phyloP scores from a whole-genome alignment of 106 monocot species.

The Allium cepa region DNA sequence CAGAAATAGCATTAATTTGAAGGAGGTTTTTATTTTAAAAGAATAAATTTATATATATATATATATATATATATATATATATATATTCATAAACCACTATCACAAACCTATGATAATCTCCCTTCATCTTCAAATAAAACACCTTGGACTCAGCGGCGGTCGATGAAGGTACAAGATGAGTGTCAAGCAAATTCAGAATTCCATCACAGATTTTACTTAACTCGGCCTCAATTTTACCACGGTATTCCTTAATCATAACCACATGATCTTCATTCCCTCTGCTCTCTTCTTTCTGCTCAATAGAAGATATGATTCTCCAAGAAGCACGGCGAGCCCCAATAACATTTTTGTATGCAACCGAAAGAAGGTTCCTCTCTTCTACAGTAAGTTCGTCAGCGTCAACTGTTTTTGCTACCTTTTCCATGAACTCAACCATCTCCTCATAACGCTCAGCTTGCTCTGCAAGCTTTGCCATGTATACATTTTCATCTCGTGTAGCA shows the following conservation, averaged over 20 bases:
- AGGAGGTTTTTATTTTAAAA: neutral
- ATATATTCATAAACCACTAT: neutral
- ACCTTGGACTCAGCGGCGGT: conserved; percentile 39
- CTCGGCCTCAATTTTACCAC: conserved; percentile 43
- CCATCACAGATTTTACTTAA: conserved; percentile 48
- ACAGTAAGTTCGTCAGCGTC: conserved; percentile 40
- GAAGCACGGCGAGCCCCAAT: conserved; percentile 46
- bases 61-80: no score
- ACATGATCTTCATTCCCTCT: conserved; percentile 48
- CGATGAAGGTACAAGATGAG: conserved; percentile 42
- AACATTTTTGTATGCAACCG: conserved; percentile 50
- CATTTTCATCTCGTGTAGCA: conserved; percentile 26
- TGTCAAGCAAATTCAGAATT: conserved; percentile 40
- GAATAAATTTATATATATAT: neutral
- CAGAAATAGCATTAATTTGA: no score
- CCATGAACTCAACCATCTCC: conserved; percentile 71
- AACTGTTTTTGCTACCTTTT: conserved; percentile 41
- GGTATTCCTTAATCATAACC: conserved; percentile 38
- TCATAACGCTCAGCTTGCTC: conserved; percentile 54
- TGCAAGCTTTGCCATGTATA: conserved; percentile 47
- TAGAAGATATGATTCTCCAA: conserved; percentile 54
- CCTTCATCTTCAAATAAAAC: conserved; percentile 64
- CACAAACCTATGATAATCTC: conserved; percentile 46
- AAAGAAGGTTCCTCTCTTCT: conserved; percentile 53
- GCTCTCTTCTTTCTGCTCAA: conserved; percentile 58